Conservation (phyloP, 2,329 filamentous ascomycete species). For the Penicillium frequentans region DNA sequence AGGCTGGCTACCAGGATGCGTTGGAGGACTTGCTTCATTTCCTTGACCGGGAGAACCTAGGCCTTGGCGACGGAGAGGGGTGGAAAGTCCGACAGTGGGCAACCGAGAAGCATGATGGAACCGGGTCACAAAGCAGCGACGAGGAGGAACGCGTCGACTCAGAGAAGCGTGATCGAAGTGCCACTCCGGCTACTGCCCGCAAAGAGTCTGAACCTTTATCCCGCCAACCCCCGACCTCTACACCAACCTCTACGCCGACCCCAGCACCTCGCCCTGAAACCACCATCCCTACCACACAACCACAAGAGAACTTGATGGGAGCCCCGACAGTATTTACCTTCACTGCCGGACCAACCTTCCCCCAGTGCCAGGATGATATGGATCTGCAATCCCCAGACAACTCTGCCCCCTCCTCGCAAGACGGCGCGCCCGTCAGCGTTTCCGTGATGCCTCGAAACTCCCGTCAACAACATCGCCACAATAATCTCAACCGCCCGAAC, state of each 20-base stretch:
- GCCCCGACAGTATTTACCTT: constrained; percentile 45
- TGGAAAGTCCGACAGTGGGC: constrained; percentile 64
- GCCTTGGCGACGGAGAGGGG: constrained; percentile 75
- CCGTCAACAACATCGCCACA: constrained; percentile 41
- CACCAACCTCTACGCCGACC: constrained; percentile 31
- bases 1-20: constrained; percentile 89
- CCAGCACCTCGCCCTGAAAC: constrained; percentile 22
- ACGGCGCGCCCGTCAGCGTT: constrained; percentile 41
- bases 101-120: constrained; percentile 48
- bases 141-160: constrained; percentile 45
- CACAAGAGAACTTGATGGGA: constrained; percentile 26
- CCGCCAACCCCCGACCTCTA: constrained; percentile 21
- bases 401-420: constrained; percentile 28
- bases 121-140: constrained; percentile 38
- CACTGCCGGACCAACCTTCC: constrained; percentile 42
- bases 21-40: constrained; percentile 86
- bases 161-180: constrained; percentile 39
- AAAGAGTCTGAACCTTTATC: constrained; percentile 24
- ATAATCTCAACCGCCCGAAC: constrained; percentile 37
- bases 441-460: constrained; percentile 44
- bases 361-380: constrained; percentile 38
- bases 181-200: constrained; percentile 34
- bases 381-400: constrained; percentile 46
- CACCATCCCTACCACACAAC: constrained; percentile 17
- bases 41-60: constrained; percentile 78